Evolutionary conservation across 2,329 filamentous ascomycete genomes (phyloP), one percentile per base, ranked within the genome.

Genomic region (Cercospora berteroae): DNA sequence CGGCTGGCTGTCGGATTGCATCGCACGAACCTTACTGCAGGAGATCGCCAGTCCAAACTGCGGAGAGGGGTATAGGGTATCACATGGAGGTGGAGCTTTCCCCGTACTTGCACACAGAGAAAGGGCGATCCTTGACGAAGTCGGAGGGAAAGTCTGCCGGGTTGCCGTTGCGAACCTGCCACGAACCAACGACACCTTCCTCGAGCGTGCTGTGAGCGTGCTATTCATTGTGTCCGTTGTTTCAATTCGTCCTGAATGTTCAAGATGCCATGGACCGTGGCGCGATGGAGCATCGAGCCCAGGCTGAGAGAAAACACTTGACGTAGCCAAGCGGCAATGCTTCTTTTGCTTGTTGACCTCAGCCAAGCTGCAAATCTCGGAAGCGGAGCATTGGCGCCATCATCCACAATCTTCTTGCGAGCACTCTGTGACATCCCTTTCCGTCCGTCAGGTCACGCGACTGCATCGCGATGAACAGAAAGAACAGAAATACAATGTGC

Each of bases 341-440:
- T 57, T 57, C 52, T 57, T 57, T 29, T 57, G 52, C 25, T 57
- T 57, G 52, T 57, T 57, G 52, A 57, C 52, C 25, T 57, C 52
- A 57, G 52, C 52, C 52, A 57, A 60, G 58, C 56, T 36, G 56
- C 58, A 27, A n/a, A 44, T 44, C 58, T 60, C 39, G 58, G 57
- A 42, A 13, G 39, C 16, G 58, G 33, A 42, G 16, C 31, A 42
- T 57, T 57, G 52, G 52, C 52, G 52, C 52, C 52, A 56, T 56
- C 52, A 56, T 56, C 16, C 36, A 39, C 36, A n/a, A 36, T 36
- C 33, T 16, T 36, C 33, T 16, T 5, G 33, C 33, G 5, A n/a
- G 8, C 42, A 10, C 42, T 48, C 42, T 23, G 18, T n/a, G 16
- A 42, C 18, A 10, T 48, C 20, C n/a, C 9, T 10, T 20, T 10